These are phyloP conservation scores for Cordyceps sp. DNA, from an alignment of 2,329 filamentous ascomycete species.

Conservation along the genomic window DNA sequence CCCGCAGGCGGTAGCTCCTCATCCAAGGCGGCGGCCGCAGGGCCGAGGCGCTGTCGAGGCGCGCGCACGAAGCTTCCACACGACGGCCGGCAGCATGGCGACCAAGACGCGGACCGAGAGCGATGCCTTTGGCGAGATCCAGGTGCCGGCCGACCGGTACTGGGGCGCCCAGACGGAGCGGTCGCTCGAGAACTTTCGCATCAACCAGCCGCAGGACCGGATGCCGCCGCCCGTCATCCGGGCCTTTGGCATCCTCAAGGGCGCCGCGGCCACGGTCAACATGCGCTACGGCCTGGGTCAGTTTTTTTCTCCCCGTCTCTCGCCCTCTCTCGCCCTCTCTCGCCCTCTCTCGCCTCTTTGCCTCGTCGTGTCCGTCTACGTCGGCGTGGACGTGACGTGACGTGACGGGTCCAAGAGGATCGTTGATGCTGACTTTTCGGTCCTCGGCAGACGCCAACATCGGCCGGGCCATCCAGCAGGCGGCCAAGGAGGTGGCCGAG, in stretches of 20 bases:
- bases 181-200: conserved; percentile 93
- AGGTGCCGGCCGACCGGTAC: conserved; percentile 86
- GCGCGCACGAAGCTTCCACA: too few relatives aligned
- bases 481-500: conserved; percentile 80
- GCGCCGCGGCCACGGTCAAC: conserved; percentile 88
- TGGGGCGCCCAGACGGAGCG: conserved; percentile 97
- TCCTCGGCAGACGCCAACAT: conserved; percentile 53
- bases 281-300: conserved; percentile 79
- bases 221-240: conserved; percentile 88
- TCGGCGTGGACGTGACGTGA: too few relatives aligned
- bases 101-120: conserved; percentile 63
- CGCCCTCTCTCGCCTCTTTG: too few relatives aligned
- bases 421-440: too few relatives aligned
- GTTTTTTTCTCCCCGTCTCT: conserved; percentile 4
- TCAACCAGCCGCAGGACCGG: conserved; percentile 97
- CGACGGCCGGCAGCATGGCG: conserved; percentile 10
- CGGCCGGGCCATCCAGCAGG: conserved; percentile 85
- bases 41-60: too few relatives aligned
- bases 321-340: not conserved
- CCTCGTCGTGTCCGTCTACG: too few relatives aligned
- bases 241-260: conserved; percentile 95
- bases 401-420: too few relatives aligned
- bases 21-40: too few relatives aligned
- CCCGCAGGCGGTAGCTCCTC: too few relatives aligned
- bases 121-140: conserved; percentile 94